These are phyloP conservation scores for Wickerhamiella bombiphila DNA, from an alignment of 805 yeast species.

Conservation along the genomic window DNA sequence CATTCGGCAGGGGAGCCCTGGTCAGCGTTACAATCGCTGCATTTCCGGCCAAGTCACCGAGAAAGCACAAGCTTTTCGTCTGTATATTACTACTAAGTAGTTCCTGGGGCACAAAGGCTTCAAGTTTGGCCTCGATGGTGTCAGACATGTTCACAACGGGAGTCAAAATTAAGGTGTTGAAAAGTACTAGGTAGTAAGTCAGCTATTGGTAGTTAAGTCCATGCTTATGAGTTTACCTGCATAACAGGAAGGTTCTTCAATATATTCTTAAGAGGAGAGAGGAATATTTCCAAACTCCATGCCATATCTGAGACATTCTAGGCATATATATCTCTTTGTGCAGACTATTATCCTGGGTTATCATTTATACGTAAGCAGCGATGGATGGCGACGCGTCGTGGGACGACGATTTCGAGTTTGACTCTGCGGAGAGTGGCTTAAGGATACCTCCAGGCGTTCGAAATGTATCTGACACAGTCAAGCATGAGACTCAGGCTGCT, in stretches of 20 bases:
- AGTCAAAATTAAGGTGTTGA: too few relatives aligned
- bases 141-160: too few relatives aligned
- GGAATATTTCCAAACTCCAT: too few relatives aligned
- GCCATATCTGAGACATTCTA: too few relatives aligned
- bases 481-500: constrained; percentile 17
- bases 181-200: too few relatives aligned
- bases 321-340: too few relatives aligned
- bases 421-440: constrained; percentile 13
- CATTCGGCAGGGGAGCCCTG: constrained; percentile 14
- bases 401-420: constrained; percentile 43
- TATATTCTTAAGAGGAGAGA: too few relatives aligned
- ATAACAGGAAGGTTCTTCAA: too few relatives aligned
- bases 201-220: too few relatives aligned
- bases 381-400: constrained; percentile 28
- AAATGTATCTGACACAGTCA: constrained; percentile 11
- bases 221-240: too few relatives aligned
- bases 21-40: constrained; percentile 50
- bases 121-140: constrained; percentile 13
- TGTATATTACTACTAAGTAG: constrained; percentile 44
- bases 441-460: constrained; percentile 12
- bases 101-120: constrained; percentile 32
- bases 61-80: constrained; percentile 45
- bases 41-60: constrained; percentile 49
- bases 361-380: too few relatives aligned
- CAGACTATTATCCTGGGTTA: too few relatives aligned